Percentiles rank a stretch among this genome's conserved stretches.
phyloP scores from a whole-genome alignment of 768 basidiomycete genomes.

The Boletus subcaerulescens region DNA sequence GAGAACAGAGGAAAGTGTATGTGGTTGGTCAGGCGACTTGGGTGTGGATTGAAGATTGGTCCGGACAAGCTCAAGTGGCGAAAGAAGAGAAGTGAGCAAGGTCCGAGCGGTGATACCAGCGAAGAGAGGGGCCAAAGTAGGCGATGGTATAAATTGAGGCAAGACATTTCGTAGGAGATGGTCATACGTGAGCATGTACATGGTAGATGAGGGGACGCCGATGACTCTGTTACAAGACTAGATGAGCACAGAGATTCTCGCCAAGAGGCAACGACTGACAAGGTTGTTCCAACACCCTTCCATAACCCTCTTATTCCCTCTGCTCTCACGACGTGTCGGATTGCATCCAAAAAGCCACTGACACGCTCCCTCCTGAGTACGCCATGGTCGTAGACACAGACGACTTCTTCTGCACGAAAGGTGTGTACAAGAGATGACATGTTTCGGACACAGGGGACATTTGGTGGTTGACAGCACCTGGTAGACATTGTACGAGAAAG shows the following conservation, averaged over 20 bases:
- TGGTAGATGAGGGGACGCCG: constrained; percentile 86
- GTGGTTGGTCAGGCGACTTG: constrained; percentile 60
- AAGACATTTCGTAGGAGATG: constrained; percentile 66
- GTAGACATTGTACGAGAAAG: constrained; percentile 53
- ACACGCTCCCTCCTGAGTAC: constrained; percentile 69
- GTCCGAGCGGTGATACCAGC: constrained; percentile 85
- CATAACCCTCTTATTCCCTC: constrained; percentile 87
- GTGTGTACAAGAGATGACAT: constrained; percentile 72
- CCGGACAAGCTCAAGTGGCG: constrained; percentile 89
- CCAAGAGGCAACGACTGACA: constrained; percentile 49
- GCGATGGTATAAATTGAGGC: constrained; percentile 55
- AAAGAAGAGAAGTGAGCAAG: constrained; percentile 70
- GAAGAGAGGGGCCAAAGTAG: constrained; percentile 61
- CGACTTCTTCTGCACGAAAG: constrained; percentile 58
- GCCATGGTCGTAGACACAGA: constrained; percentile 79
- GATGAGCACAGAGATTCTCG: constrained; percentile 8
- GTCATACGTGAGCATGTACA: constrained; percentile 96
- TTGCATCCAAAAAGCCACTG: constrained; percentile 82
- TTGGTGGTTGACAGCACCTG: constrained; percentile 67
- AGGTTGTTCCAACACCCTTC: constrained; percentile 91
- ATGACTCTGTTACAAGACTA: constrained; percentile 55
- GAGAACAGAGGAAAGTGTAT: constrained; percentile 76
- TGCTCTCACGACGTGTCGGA: constrained; percentile 72
- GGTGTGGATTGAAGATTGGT: constrained; percentile 93
- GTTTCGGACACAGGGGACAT: constrained; percentile 57